Conservation (phyloP, 345 rosid genomes). For the Rhizophora apiculata region DNA sequence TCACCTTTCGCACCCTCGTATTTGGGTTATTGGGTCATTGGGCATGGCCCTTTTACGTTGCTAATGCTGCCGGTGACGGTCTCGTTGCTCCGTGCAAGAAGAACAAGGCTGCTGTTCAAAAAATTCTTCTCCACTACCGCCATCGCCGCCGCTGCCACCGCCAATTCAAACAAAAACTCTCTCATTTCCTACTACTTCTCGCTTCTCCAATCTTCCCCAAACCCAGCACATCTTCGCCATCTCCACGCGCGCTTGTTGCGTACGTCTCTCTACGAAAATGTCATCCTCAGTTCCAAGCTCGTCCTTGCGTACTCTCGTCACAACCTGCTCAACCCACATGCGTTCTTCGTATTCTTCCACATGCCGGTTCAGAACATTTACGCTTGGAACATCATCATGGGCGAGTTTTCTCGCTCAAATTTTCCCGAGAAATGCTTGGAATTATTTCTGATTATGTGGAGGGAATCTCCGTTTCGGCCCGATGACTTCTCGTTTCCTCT, state of each 20-base stretch:
- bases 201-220: conserved; percentile 47
- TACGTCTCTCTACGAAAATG: conserved; percentile 42
- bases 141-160: no score
- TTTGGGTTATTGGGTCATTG: no score
- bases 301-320: conserved; percentile 48
- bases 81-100: no score
- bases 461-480: conserved; percentile 29
- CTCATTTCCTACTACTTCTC: conserved; percentile 34
- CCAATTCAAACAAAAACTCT: background rate
- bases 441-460: conserved; percentile 54
- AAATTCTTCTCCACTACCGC: no score
- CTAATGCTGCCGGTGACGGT: no score
- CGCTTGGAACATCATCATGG: conserved; percentile 66
- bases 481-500: conserved; percentile 65
- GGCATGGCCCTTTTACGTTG: no score
- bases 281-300: conserved; percentile 52
- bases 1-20: no score
- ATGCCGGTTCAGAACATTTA: conserved; percentile 55
- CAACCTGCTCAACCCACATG: conserved; percentile 35
- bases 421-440: conserved; percentile 30
- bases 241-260: conserved; percentile 62
- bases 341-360: conserved; percentile 55
- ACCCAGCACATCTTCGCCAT: conserved; percentile 43
- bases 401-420: conserved; percentile 56
- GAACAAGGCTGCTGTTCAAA: no score